Percentiles rank a stretch among this genome's conserved stretches.
phyloP scores from a whole-genome alignment of 352 stramenopile genomes.

The Pythium pyrilobum region DNA sequence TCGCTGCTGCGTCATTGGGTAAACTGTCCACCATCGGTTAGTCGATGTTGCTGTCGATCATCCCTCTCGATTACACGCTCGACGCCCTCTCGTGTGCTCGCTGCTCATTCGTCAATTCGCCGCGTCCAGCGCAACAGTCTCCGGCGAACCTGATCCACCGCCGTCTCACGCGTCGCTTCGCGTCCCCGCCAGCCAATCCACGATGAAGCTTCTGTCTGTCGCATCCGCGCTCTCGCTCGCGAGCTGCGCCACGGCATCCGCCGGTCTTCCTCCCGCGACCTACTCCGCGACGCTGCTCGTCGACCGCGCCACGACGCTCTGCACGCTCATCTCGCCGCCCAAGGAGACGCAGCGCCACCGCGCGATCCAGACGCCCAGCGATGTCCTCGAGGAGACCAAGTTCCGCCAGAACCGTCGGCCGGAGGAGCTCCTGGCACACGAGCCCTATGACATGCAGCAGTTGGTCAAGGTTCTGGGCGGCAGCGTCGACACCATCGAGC shows the following conservation, averaged over 20 bases:
- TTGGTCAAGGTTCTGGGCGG: slow-evolving; percentile 16
- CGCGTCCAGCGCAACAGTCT: too few species aligned
- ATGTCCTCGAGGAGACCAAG: slow-evolving; percentile 12
- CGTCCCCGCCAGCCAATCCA: not conserved
- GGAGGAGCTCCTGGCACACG: slow-evolving; percentile 5
- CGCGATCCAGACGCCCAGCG: slow-evolving; percentile 7
- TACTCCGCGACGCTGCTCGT: slow-evolving; percentile 10
- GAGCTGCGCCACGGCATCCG: not conserved
- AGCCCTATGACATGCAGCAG: slow-evolving; percentile 3
- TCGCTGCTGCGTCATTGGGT: too few species aligned
- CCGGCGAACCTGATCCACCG: too few species aligned
- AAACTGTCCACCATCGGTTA: too few species aligned
- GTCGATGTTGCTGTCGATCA: too few species aligned
- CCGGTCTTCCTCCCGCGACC: not conserved
- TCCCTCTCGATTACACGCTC: too few species aligned
- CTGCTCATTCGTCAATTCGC: too few species aligned
- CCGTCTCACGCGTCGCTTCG: not conserved
- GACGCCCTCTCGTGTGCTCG: too few species aligned
- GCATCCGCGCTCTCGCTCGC: not conserved
- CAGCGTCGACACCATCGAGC: slow-evolving; percentile 8
- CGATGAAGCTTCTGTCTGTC: slow-evolving; percentile 3
- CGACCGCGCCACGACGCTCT: slow-evolving; percentile 3
- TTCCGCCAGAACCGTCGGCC: slow-evolving; percentile 15
- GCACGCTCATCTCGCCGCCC: slow-evolving; percentile 7
- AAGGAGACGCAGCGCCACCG: slow-evolving; percentile 12